Evolutionary conservation across 805 yeast species (phyloP), one percentile per base, ranked within the genome.

Genomic region (Saccharomycopsis sp.): DNA sequence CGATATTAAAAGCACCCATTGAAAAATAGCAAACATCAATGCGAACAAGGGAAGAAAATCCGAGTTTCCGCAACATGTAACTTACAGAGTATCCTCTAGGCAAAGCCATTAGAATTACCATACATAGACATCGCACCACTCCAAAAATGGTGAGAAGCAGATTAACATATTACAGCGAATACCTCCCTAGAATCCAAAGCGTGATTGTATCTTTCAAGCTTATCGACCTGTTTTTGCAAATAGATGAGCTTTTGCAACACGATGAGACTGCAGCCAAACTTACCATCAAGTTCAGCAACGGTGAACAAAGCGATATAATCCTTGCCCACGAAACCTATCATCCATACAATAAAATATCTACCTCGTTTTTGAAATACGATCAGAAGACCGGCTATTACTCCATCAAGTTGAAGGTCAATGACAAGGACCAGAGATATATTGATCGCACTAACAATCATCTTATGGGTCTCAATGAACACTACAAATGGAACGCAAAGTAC

Each of bases 401-500:
- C 2, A 15, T 60, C 37, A 57, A 55, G 37, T 16, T 60, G 20
- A 40, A 52, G 34, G 23, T 20, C 16, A 14, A 7, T 2, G 56
- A 60, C 41, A 47, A 57, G 16, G 41, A 24, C 16, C 40, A 23
- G 1, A 47, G 55, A 18, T 16, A 52, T 24, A 55, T 24, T 20
- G 58, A 57, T 7, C 46, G 69, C 40, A 58, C 65, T 2, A 53
- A 57, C 7, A 68, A 65, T 50, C 57, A 57, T n/a, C 47, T 67
- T 20, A 68, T 68, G 71, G 20, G 20, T 1, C 48, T 66, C 37
- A 55, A 61, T 18, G 9, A 63, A 2, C 53, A 56, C 24, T 66
- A 68, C 57, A 69, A 70, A 56, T 79, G 83, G 83, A 73, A 78
- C 2, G 72, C 78, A 21, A 67, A 64, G 34, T 79, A 77, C 56